Evolutionary conservation across 2,329 filamentous ascomycete genomes (phyloP).

Genomic region (Nemania bipapillata): DNA sequence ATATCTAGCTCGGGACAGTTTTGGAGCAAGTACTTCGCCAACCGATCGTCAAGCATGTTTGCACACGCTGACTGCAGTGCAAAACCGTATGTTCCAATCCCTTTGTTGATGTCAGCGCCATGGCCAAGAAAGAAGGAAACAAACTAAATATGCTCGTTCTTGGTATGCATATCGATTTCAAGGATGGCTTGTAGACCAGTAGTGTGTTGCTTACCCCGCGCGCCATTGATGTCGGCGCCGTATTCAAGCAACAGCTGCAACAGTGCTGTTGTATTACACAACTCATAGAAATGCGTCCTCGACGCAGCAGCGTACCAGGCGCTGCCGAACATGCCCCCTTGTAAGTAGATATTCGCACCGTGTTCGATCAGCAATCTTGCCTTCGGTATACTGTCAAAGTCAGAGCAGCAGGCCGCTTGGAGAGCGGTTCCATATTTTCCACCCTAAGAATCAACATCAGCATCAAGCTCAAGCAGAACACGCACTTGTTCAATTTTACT

Average conservation of each 20-base stretch:
- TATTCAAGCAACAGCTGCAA: slow-evolving; percentile 3
- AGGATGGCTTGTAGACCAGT: not conserved
- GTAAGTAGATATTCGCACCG: not conserved
- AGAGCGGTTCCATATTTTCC: slow-evolving; percentile 9
- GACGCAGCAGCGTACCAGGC: not conserved
- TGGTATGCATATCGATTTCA: too few species aligned
- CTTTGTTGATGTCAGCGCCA: slow-evolving; percentile 2
- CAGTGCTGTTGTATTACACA: not conserved
- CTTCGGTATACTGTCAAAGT: not conserved
- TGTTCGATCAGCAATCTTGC: not conserved
- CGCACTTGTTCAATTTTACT: not conserved
- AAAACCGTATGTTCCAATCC: not conserved
- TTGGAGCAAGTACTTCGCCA: not conserved
- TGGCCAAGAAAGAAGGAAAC: slow-evolving; percentile 2
- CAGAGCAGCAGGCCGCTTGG: not conserved
- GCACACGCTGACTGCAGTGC: slow-evolving; percentile 19
- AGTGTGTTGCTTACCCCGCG: not conserved
- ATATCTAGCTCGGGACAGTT: not conserved
- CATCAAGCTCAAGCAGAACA: not conserved
- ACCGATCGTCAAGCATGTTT: too few species aligned
- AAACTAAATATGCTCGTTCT: not conserved
- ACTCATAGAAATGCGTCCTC: not conserved
- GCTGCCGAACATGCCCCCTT: slow-evolving; percentile 1
- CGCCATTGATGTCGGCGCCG: not conserved
- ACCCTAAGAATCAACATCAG: not conserved